Evolutionary conservation across 129 eudicot species (phyloP), one percentile per base, ranked within the genome.

Genomic region (sunflower (Helianthus annuus)): DNA sequence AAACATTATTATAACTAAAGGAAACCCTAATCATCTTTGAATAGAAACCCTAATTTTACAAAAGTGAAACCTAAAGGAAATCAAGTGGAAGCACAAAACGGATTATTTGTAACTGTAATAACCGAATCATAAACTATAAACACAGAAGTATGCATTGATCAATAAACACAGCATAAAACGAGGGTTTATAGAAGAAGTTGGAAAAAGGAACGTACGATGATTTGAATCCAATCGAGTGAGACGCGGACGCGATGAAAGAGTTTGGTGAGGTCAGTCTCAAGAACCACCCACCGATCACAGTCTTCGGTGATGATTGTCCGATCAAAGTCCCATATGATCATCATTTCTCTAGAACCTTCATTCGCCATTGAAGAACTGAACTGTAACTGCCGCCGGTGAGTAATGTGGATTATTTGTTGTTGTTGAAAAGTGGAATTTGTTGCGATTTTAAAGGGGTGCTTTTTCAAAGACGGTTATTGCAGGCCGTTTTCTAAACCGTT

Each of bases 271-370:
- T 89, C 97, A 92, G 86, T 87, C 13, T 85, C 74, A 0, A 72
- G 73, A 10, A 90, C 68, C 7, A 93, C 87, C 98, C 98, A 89
- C 32, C 91, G 72, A 73, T 93, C 98, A 52, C 96, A 85, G 22
- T 90, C 90, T 54, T 86, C 96, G 40, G 84, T 90, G 65, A 93
- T 87, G 34, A 90, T 84, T 16, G 98, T 93, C 71, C 91, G 78
- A 73, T 93, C 98, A 53, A 93, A 93, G 59, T 93, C 98, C 85
- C 91, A 89, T 32, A 90, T 61, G 51, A 90, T 69, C 53, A 79
- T 79, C 83, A 78, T 76, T 72, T 56, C 64, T 24, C n/a, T 9
- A 3, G 44, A 27, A 36, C 1, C 11, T 67, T 70, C 44, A 32
- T 51, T 68, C 54, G 76, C 79, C 76, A 55, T 58, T 60, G 29